Evolutionary conservation across 257 asterid species (phyloP), one percentile per base, ranked within the genome.

Genomic region (Perilla frutescens): DNA sequence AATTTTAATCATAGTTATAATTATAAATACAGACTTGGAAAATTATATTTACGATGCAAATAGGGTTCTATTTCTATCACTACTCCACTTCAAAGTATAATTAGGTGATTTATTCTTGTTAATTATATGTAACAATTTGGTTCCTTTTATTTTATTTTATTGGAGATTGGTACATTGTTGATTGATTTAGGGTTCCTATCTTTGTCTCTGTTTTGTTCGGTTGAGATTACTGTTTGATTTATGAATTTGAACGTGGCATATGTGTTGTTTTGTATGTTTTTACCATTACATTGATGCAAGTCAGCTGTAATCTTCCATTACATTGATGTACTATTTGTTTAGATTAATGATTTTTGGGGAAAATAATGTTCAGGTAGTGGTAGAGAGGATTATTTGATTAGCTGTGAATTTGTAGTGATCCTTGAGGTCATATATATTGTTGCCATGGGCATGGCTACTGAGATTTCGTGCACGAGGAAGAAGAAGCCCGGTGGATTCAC

Each of bases 401-500:
- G 72, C 69, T 79, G 81, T 72, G 75, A 59, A 70, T 39, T 73
- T 80, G 64, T 66, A 81, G 87, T 82, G 82, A 81, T 76, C 63
- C 74, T 41, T 76, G 81, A 51, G 83, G 64, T 81, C 36, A 51
- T 66, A 68, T 72, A 51, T 66, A 68, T 72, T 47, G 73, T 37
- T 70, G 79, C 75, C 73, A 87, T 89, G 96, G 79, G 74, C 73
- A 87, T 89, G 96, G 91, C 85, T 74, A 76, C 80, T 15, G 87
- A 87, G 76, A 57, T 77, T 72, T 80, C 90, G 53, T 74, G 81
- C 62, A 57, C 58, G 62, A 84, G 74, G 71, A 82, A 73, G 79
- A 76, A 73, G 69, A 80, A 74, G 55, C 80, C 79, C 29, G 48
- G 55, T 51, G 91, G 87, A 77, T 82, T 85, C 68, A 82, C 80